Percentiles rank a stretch among this genome's conserved stretches.
phyloP scores from a whole-genome alignment of 2,329 filamentous ascomycete genomes.

The Phaeosphaeriaceae sp. region DNA sequence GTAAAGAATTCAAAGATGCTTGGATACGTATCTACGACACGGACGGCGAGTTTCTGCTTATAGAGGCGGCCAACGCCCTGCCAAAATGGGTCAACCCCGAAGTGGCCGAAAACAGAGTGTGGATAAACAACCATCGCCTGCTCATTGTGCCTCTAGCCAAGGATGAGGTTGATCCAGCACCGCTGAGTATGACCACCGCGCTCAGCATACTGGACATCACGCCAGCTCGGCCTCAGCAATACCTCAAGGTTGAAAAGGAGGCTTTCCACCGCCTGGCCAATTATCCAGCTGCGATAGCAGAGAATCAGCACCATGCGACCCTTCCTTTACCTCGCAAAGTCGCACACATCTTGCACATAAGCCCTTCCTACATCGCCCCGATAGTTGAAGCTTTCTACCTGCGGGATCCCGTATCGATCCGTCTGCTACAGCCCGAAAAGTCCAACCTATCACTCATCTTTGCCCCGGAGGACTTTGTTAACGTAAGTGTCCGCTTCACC shows the following conservation, averaged over 20 bases:
- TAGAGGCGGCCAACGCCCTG: conserved; percentile 88
- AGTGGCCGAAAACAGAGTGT: conserved; percentile 84
- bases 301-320: conserved; percentile 77
- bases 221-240: conserved; percentile 70
- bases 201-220: conserved; percentile 64
- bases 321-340: conserved; percentile 81
- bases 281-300: conserved; percentile 77
- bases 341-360: conserved; percentile 77
- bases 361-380: conserved; percentile 78
- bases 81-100: conserved; percentile 93
- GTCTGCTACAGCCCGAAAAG: conserved; percentile 65
- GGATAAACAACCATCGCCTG: conserved; percentile 82
- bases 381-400: conserved; percentile 93
- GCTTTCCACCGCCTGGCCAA: conserved; percentile 88
- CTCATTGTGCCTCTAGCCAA: conserved; percentile 70
- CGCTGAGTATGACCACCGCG: conserved; percentile 70
- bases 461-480: conserved; percentile 79
- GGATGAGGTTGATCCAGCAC: conserved; percentile 27
- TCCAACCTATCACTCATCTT: conserved; percentile 65
- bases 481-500: conserved; percentile 81
- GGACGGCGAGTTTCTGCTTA: conserved; percentile 93
- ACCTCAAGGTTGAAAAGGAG: conserved; percentile 79
- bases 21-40: conserved; percentile 87
- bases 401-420: conserved; percentile 79
- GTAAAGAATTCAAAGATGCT: conserved; percentile 71